Evolutionary conservation across 345 rosid species (phyloP).

Genomic region (Gossypium bickii): DNA sequence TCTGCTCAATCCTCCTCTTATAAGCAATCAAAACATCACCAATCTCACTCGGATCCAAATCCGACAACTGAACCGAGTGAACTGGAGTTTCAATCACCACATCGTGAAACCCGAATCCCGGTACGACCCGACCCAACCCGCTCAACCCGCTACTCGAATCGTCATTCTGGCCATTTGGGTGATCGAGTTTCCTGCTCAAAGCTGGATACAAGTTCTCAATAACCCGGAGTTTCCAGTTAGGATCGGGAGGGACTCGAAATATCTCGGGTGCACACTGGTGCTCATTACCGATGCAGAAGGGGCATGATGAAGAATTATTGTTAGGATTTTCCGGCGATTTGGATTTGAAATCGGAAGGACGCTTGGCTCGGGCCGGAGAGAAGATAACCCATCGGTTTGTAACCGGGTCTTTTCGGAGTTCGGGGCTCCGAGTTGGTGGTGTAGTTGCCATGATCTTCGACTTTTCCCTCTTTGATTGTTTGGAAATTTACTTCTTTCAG

Average conservation of each 20-base stretch:
- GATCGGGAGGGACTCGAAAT: constrained; percentile 60
- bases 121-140: constrained; percentile 22
- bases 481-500: too few species aligned
- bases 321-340: constrained; percentile 40
- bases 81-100: constrained; percentile 78
- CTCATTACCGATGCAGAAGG: constrained; percentile 86
- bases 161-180: constrained; percentile 10
- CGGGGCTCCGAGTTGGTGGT: constrained; percentile 37
- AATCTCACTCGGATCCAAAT: constrained; percentile 48
- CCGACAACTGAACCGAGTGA: constrained; percentile 60
- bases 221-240: constrained; percentile 70
- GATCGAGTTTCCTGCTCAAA: constrained; percentile 46
- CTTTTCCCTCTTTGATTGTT: background rate
- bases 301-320: constrained; percentile 34
- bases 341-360: constrained; percentile 79
- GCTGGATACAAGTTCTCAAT: constrained; percentile 87
- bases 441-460: constrained; percentile 4
- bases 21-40: constrained; percentile 61
- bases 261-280: constrained; percentile 80
- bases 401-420: constrained; percentile 58
- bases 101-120: constrained; percentile 79
- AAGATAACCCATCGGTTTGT: constrained; percentile 71
- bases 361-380: constrained; percentile 70
- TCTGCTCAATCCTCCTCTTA: constrained; percentile 70
- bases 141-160: constrained; percentile 11